Conservation (phyloP, 2,329 filamentous ascomycete genomes). For the Phaeosphaeriaceae sp. region DNA sequence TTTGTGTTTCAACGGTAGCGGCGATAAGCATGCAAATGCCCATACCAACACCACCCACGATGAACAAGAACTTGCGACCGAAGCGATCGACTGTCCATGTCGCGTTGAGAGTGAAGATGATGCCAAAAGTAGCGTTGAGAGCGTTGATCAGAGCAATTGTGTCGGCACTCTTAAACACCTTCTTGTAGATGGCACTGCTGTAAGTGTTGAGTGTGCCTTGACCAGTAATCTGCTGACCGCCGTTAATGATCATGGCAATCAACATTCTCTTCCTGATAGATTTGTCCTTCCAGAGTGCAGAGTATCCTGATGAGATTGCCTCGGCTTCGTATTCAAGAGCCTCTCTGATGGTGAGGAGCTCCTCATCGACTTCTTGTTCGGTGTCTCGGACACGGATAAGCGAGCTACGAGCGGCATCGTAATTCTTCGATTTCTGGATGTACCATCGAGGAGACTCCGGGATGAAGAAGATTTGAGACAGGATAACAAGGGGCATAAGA, state of each 20-base stretch:
- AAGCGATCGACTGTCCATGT: slow-evolving; percentile 77
- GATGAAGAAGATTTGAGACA: slow-evolving; percentile 66
- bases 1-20: slow-evolving; percentile 63
- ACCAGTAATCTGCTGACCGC: slow-evolving; percentile 74
- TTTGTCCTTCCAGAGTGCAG: slow-evolving; percentile 72
- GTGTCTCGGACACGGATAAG: slow-evolving; percentile 68
- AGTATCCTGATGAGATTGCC: slow-evolving; percentile 67
- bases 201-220: slow-evolving; percentile 77
- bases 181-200: slow-evolving; percentile 76
- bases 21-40: slow-evolving; percentile 74
- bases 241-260: slow-evolving; percentile 71
- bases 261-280: slow-evolving; percentile 71
- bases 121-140: slow-evolving; percentile 75
- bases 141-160: slow-evolving; percentile 76
- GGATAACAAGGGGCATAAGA: slow-evolving; percentile 69
- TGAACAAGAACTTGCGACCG: slow-evolving; percentile 73
- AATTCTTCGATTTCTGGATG: slow-evolving; percentile 65
- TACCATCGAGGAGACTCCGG: slow-evolving; percentile 74
- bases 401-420: slow-evolving; percentile 66
- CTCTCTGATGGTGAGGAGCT: slow-evolving; percentile 69
- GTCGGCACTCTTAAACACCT: slow-evolving; percentile 64
- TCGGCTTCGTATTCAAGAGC: slow-evolving; percentile 77
- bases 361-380: slow-evolving; percentile 71
- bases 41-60: slow-evolving; percentile 73
- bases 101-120: slow-evolving; percentile 75